Evolutionary conservation across 495 filamentous ascomycete species (phyloP).

Genomic region (Alectoria sarmentosa): DNA sequence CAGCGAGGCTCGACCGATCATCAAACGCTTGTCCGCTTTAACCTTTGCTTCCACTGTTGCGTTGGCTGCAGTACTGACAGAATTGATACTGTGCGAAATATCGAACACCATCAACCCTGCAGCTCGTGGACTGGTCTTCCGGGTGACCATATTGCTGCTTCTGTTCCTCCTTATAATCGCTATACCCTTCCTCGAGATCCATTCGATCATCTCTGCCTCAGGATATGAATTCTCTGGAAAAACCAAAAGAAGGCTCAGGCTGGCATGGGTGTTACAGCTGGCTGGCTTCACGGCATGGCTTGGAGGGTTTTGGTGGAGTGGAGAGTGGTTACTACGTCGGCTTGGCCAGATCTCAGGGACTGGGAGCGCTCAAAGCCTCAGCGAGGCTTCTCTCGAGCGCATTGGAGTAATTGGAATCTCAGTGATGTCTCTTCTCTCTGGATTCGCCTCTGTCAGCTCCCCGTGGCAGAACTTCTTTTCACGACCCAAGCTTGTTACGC

Average conservation of each 20-base stretch:
- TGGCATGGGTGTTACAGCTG: constrained; percentile 54
- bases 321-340: constrained; percentile 53
- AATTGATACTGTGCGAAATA: constrained; percentile 73
- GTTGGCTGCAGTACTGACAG: constrained; percentile 63
- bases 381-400: constrained; percentile 67
- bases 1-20: constrained; percentile 16
- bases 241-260: constrained; percentile 39
- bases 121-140: constrained; percentile 54
- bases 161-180: constrained; percentile 59
- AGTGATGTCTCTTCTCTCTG: constrained; percentile 73
- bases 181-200: constrained; percentile 65
- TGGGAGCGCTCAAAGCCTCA: constrained; percentile 42
- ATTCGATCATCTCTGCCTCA: constrained; percentile 52
- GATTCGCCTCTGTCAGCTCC: constrained; percentile 72
- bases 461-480: constrained; percentile 74
- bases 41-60: constrained; percentile 68
- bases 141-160: constrained; percentile 56
- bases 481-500: constrained; percentile 53
- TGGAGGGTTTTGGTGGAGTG: constrained; percentile 65
- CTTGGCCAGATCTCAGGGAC: constrained; percentile 21
- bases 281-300: constrained; percentile 55
- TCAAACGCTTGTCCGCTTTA: constrained; percentile 43
- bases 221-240: constrained; percentile 49
- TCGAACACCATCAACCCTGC: constrained; percentile 57
- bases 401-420: constrained; percentile 76